Conservation (phyloP, 2,329 filamentous ascomycete genomes). For the Paraphoma sp. region DNA sequence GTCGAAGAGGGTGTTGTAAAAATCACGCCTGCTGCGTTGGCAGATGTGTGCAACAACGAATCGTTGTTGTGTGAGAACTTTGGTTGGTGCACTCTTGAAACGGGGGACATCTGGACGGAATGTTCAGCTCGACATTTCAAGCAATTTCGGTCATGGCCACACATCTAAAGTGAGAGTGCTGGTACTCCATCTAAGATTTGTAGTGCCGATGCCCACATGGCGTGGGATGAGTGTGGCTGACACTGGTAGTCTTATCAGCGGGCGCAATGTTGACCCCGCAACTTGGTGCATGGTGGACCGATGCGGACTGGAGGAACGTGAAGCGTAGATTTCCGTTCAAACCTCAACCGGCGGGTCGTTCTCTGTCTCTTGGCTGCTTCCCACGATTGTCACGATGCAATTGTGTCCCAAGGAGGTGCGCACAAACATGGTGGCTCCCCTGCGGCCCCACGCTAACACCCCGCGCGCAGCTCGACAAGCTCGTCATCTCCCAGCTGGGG, state of each 20-base stretch:
- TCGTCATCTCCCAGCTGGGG: slow-evolving; percentile 88
- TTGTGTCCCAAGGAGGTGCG: slow-evolving; percentile 48
- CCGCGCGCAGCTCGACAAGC: slow-evolving; percentile 82
- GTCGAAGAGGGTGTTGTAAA: slow-evolving; percentile 55
- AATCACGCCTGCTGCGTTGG: slow-evolving; percentile 49
- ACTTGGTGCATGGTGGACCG: not conserved
- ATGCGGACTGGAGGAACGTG: not conserved
- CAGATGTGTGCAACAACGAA: slow-evolving; percentile 2
- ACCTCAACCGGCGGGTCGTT: not conserved
- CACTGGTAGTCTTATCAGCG: not conserved
- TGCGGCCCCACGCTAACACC: slow-evolving; percentile 29
- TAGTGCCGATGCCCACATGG: not conserved
- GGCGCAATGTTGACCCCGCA: not conserved
- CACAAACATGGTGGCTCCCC: slow-evolving; percentile 1
- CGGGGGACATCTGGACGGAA: slow-evolving; percentile 55
- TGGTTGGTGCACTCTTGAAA: slow-evolving; percentile 57
- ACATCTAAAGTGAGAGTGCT: slow-evolving; percentile 43
- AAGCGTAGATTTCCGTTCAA: not conserved
- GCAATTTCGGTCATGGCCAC: too few relatives aligned
- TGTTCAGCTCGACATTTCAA: slow-evolving; percentile 32
- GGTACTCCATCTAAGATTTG: slow-evolving; percentile 40
- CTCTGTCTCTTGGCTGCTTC: not conserved
- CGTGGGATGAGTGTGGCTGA: not conserved
- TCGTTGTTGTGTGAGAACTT: slow-evolving; percentile 47
- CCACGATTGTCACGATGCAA: slow-evolving; percentile 34